Evolutionary conservation across 257 asterid species (phyloP).

Genomic region (Euphrasia confusa): DNA sequence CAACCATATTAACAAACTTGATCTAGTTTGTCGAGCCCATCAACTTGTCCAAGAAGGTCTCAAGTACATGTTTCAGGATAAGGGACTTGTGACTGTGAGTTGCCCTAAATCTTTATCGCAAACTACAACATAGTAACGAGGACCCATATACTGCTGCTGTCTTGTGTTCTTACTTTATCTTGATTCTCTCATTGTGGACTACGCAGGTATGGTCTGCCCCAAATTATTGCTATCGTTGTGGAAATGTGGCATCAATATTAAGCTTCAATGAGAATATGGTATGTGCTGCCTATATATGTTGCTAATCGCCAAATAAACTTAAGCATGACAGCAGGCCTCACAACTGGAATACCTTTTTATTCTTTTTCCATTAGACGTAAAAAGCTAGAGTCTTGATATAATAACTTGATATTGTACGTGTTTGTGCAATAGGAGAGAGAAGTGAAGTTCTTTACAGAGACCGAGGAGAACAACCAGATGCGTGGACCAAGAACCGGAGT

Average conservation of each 20-base stretch:
- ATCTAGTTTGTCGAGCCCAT: slow-evolving; percentile 96
- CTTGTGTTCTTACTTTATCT: neutral
- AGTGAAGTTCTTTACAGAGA: slow-evolving; percentile 96
- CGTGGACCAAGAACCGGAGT: slow-evolving; percentile 99
- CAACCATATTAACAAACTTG: slow-evolving; percentile 93
- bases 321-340: no score
- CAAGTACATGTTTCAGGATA: slow-evolving; percentile 98
- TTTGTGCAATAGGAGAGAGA: slow-evolving; percentile 65
- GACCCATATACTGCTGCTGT: neutral
- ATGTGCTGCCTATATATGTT: slow-evolving; percentile 13
- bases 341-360: no score
- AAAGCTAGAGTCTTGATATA: neutral
- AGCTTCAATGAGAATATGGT: slow-evolving; percentile 98
- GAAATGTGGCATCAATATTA: slow-evolving; percentile 94
- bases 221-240: slow-evolving; percentile 96
- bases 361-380: no score
- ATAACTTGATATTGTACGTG: neutral
- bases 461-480: slow-evolving; percentile 99
- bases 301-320: no score
- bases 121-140: neutral
- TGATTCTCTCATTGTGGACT: slow-evolving; percentile 19
- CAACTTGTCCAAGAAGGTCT: slow-evolving; percentile 99
- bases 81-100: slow-evolving; percentile 98
- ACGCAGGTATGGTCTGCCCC: slow-evolving; percentile 99
- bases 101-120: slow-evolving; percentile 17